A percentile compares a stretch with the other conserved stretches of the same genome.
Conservation (phyloP, 148 eudicot genomes). For the Gaultheria prostrata region DNA sequence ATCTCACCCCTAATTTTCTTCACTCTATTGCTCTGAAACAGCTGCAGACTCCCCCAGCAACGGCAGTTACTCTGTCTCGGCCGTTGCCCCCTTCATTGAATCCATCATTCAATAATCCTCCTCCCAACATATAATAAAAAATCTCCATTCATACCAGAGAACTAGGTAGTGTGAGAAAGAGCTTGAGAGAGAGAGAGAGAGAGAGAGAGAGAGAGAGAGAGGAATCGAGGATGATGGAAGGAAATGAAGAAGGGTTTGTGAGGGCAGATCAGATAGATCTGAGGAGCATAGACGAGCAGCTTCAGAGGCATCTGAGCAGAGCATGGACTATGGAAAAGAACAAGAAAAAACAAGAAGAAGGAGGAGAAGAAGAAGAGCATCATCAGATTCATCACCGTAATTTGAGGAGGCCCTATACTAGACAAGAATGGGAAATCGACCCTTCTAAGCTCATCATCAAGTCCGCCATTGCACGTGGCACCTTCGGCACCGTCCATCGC, state of each 20-base stretch:
- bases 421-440: conserved; percentile 84
- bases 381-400: background rate
- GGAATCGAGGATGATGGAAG: conserved; percentile 36
- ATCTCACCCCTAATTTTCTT: too few relatives aligned
- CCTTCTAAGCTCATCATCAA: conserved; percentile 73
- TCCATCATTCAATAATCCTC: background rate
- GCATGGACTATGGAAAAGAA: conserved; percentile 61
- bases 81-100: conserved; percentile 8
- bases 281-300: conserved; percentile 85
- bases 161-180: background rate
- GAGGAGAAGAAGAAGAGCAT: conserved; percentile 25
- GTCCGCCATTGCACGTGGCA: conserved; percentile 79
- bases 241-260: conserved; percentile 59
- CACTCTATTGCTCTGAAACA: background rate
- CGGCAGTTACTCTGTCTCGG: conserved; percentile 16
- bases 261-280: conserved; percentile 95
- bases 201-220: background rate
- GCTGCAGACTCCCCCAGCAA: conserved; percentile 16
- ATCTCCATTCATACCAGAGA: background rate
- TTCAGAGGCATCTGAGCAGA: conserved; percentile 65
- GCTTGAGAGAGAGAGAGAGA: background rate
- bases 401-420: conserved; percentile 14
- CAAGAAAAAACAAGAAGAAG: conserved; percentile 33
- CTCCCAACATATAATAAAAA: too few relatives aligned
- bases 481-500: conserved; percentile 91